Evolutionary conservation across 1,139 yeast genomes (phyloP).

Genomic region (Yamadazyma atmosphaerica): DNA sequence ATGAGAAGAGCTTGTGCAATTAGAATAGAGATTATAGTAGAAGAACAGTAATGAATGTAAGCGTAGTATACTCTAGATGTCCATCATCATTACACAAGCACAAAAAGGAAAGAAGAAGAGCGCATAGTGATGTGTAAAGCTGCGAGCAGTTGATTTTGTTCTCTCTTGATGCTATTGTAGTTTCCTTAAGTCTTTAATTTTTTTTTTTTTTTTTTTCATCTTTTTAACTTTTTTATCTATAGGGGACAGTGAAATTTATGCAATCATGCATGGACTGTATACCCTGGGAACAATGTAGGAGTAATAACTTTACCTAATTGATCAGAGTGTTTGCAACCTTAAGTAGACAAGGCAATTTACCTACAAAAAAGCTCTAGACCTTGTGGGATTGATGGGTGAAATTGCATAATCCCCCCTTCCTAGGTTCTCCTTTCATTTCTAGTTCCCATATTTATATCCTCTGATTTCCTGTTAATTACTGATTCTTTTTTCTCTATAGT

Average conservation of each 20-base stretch:
- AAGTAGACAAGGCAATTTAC: neutral
- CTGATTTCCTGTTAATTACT: neutral
- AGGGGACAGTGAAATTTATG: neutral
- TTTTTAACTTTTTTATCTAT: neutral
- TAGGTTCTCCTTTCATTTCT: neutral
- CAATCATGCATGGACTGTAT: conserved; percentile 3
- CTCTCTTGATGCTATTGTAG: neutral
- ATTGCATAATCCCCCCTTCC: conserved; percentile 1
- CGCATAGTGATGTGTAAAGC: neutral
- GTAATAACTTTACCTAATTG: conserved; percentile 2
- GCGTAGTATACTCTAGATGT: too few relatives aligned
- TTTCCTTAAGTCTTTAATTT: neutral
- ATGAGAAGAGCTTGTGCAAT: too few relatives aligned
- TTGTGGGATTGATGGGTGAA: neutral
- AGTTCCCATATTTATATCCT: conserved; percentile 1
- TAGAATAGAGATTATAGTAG: too few relatives aligned
- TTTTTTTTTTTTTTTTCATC: neutral
- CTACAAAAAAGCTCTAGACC: conserved; percentile 1
- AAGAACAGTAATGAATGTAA: too few relatives aligned
- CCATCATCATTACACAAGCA: too few relatives aligned
- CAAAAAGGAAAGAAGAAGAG: neutral
- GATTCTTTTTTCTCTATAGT: conserved; percentile 1
- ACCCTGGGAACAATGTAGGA: neutral
- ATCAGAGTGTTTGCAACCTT: conserved; percentile 3
- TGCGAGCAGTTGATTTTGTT: neutral